These are phyloP conservation scores for Candida dajiaensis DNA, from an alignment of 805 yeast genomes.

Conservation along the genomic window DNA sequence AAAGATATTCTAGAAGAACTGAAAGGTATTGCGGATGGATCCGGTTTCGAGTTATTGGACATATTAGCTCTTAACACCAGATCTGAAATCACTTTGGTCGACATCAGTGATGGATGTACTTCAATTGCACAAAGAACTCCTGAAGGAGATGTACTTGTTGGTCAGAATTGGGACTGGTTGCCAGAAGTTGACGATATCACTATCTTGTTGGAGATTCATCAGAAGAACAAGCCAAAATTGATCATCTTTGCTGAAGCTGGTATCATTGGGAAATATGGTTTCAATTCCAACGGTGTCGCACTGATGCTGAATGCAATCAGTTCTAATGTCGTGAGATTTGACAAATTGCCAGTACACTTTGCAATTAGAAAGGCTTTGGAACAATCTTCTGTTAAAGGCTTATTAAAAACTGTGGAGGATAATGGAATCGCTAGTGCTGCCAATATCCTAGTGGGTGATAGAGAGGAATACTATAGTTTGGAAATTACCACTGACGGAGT, in stretches of 20 bases:
- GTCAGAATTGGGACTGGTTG: conserved; percentile 41
- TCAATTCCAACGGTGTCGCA: conserved; percentile 16
- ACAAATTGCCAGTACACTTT: conserved; percentile 32
- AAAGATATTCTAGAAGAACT: conserved; percentile 31
- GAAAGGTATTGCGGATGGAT: conserved; percentile 33
- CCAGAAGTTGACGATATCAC: conserved; percentile 19
- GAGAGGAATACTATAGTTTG: conserved; percentile 13
- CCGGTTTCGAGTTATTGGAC: conserved; percentile 27
- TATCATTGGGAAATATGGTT: conserved; percentile 23
- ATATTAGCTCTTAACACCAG: conserved; percentile 33
- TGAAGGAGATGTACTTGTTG: conserved; percentile 20
- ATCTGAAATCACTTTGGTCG: conserved; percentile 32
- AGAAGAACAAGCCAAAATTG: conserved; percentile 18
- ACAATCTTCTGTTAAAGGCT: conserved; percentile 14
- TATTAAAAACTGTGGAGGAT: conserved; percentile 7
- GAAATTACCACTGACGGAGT: conserved; percentile 20
- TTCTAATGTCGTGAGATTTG: conserved; percentile 23
- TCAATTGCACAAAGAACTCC: conserved; percentile 24
- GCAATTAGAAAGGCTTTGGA: conserved; percentile 30
- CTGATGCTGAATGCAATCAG: conserved; percentile 20
- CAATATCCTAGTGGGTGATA: conserved; percentile 21
- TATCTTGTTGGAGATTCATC: conserved; percentile 23
- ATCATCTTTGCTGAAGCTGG: conserved; percentile 24
- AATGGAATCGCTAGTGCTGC: conserved; percentile 23
- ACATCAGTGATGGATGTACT: conserved; percentile 35